Percentiles rank a stretch among this genome's conserved stretches.
Evolutionary conservation across 2,329 filamentous ascomycete genomes (phyloP).

Genomic region (Mycosphaerella arachidis): DNA sequence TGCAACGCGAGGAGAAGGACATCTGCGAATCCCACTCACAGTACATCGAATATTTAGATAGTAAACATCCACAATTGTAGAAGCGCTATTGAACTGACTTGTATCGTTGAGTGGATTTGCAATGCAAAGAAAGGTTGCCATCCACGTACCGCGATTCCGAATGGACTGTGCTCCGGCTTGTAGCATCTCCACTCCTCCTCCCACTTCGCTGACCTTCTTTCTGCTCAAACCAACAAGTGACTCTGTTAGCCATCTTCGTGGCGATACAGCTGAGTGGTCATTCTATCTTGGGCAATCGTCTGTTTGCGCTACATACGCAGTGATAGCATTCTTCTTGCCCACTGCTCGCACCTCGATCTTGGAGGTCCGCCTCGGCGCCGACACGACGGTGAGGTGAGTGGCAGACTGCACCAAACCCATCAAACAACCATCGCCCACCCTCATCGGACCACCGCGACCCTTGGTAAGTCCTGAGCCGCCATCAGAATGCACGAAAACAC

Average conservation of each 20-base stretch:
- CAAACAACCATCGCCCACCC: conserved; percentile 24
- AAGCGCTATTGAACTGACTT: background rate
- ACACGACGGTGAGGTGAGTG: conserved; percentile 26
- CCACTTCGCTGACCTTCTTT: background rate
- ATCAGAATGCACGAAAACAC: conserved; percentile 10
- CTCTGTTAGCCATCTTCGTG: conserved; percentile 7
- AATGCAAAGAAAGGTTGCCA: background rate
- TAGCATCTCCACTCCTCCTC: background rate
- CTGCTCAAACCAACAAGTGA: background rate
- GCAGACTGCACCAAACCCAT: conserved; percentile 20
- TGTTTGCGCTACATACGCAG: conserved; percentile 9
- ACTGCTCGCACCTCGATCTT: background rate
- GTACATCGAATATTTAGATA: background rate
- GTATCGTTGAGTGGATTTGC: background rate
- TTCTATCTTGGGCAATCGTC: conserved; percentile 14
- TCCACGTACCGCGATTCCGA: background rate
- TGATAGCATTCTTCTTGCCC: conserved; percentile 1
- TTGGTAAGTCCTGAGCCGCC: conserved; percentile 23
- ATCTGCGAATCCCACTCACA: background rate
- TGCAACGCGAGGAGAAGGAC: background rate
- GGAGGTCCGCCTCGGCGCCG: conserved; percentile 2
- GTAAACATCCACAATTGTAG: background rate
- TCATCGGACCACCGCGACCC: conserved; percentile 22
- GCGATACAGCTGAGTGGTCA: conserved; percentile 8
- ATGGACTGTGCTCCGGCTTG: background rate